Conservation (phyloP, 306 rosid genomes). For the Quercus glauca region DNA sequence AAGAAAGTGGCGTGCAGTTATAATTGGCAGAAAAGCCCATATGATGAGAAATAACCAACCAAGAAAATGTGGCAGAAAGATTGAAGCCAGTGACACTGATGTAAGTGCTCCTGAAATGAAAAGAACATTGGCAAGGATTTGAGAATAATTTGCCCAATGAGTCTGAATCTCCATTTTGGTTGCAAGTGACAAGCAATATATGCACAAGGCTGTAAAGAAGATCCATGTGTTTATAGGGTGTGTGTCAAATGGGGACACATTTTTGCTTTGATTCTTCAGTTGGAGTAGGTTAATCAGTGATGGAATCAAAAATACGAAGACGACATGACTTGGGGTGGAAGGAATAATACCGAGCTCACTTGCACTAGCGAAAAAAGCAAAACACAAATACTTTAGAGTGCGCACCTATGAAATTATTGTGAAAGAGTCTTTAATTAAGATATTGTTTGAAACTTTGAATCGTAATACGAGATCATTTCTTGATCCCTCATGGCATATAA, state of each 20-base stretch:
- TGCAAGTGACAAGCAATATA: constrained; percentile 7
- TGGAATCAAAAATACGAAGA: constrained; percentile 11
- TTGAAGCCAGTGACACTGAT: constrained; percentile 8
- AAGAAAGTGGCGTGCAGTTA: not conserved
- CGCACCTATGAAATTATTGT: too few species aligned
- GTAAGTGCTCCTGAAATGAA: constrained; percentile 18
- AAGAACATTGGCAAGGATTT: constrained; percentile 2
- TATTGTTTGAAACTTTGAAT: too few species aligned
- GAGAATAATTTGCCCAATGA: not conserved
- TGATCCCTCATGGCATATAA: too few species aligned
- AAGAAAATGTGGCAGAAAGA: not conserved
- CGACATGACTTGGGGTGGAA: not conserved
- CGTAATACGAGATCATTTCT: too few species aligned
- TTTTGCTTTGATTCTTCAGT: constrained; percentile 8
- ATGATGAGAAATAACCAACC: constrained; percentile 14
- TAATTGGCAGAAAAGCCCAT: constrained; percentile 13
- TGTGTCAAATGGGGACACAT: constrained; percentile 1
- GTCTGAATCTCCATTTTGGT: not conserved
- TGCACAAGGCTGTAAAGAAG: constrained; percentile 18
- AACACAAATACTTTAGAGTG: too few species aligned
- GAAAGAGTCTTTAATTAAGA: too few species aligned
- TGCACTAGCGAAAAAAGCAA: too few species aligned
- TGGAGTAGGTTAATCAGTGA: constrained; percentile 6
- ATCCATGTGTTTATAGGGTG: constrained; percentile 6
- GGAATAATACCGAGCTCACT: not conserved